Evolutionary conservation across 371 early-diverging fungal genomes (phyloP).

Genomic region (Rhizopus sp.): DNA sequence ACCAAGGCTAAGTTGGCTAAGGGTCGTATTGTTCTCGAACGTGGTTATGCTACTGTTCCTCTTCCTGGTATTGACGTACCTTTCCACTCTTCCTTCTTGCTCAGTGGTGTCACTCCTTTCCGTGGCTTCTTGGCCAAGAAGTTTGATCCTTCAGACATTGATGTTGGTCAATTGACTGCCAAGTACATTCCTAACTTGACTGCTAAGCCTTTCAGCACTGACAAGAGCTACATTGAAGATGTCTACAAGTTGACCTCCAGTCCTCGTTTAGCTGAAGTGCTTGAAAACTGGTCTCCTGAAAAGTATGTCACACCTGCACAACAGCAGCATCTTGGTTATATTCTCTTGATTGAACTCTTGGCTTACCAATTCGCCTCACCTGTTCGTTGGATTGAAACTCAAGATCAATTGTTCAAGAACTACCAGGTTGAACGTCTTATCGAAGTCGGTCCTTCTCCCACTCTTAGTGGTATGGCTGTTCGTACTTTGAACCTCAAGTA

Average conservation of each 20-base stretch:
- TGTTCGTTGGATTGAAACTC: slow-evolving; percentile 98
- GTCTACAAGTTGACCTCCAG: slow-evolving; percentile 79
- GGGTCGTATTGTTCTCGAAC: slow-evolving; percentile 75
- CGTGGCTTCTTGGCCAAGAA: slow-evolving; percentile 85
- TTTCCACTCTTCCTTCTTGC: slow-evolving; percentile 94
- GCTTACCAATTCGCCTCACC: slow-evolving; percentile 95
- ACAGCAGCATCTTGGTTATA: slow-evolving; percentile 86
- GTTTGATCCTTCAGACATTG: slow-evolving; percentile 76
- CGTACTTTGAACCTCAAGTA: slow-evolving; percentile 96
- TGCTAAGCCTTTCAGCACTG: slow-evolving; percentile 85
- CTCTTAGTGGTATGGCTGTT: slow-evolving; percentile 91
- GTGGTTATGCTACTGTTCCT: slow-evolving; percentile 93
- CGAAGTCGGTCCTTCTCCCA: slow-evolving; percentile 92
- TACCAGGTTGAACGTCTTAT: slow-evolving; percentile 85
- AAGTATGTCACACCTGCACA: slow-evolving; percentile 69
- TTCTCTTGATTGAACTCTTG: slow-evolving; percentile 87
- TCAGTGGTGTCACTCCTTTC: slow-evolving; percentile 91
- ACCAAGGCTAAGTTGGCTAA: slow-evolving; percentile 67
- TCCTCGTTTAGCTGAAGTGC: slow-evolving; percentile 70
- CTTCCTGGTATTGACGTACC: slow-evolving; percentile 95
- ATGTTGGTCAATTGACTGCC: slow-evolving; percentile 73
- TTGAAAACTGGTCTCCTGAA: slow-evolving; percentile 83
- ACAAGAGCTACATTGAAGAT: slow-evolving; percentile 77
- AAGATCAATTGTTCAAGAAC: slow-evolving; percentile 85
- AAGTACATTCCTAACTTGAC: slow-evolving; percentile 97